Conservation (phyloP, 495 filamentous ascomycete genomes). For the Aspergillus baeticus region DNA sequence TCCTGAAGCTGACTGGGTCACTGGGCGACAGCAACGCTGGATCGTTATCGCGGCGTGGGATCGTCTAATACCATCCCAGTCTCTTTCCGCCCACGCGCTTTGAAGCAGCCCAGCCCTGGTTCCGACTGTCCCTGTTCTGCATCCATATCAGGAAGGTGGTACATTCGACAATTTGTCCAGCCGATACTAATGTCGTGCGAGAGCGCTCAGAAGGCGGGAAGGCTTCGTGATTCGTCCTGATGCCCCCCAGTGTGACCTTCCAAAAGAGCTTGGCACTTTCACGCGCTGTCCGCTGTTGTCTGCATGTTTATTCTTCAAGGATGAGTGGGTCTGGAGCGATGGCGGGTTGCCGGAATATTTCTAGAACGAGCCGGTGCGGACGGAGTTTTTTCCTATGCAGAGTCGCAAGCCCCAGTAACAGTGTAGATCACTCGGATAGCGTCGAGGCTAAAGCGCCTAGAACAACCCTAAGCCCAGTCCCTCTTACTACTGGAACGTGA, state of each 20-base stretch:
- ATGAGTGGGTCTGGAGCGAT: slow-evolving; percentile 6
- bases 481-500: not conserved
- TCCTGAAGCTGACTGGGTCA: slow-evolving; percentile 3
- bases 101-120: not conserved
- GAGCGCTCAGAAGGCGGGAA: slow-evolving; percentile 10
- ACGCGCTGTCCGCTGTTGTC: slow-evolving; percentile 15
- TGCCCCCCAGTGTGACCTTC: slow-evolving; percentile 14
- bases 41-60: slow-evolving; percentile 2
- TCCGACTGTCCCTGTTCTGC: slow-evolving; percentile 1
- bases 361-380: slow-evolving; percentile 11
- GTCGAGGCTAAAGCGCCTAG: not conserved
- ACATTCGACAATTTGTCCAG: slow-evolving; percentile 8
- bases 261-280: slow-evolving; percentile 16
- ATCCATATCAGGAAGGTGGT: slow-evolving; percentile 18
- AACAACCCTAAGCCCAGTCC: not conserved
- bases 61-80: not conserved
- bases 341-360: slow-evolving; percentile 7
- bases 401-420: slow-evolving; percentile 5
- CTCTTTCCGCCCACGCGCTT: slow-evolving; percentile 11
- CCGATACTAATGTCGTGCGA: slow-evolving; percentile 11
- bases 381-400: slow-evolving; percentile 9
- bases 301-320: not conserved
- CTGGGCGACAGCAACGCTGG: not conserved
- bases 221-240: slow-evolving; percentile 7
- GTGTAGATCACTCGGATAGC: slow-evolving; percentile 6